These are phyloP conservation scores for Colletotrichum filicis DNA, from an alignment of 2,329 filamentous ascomycete genomes.

Conservation along the genomic window DNA sequence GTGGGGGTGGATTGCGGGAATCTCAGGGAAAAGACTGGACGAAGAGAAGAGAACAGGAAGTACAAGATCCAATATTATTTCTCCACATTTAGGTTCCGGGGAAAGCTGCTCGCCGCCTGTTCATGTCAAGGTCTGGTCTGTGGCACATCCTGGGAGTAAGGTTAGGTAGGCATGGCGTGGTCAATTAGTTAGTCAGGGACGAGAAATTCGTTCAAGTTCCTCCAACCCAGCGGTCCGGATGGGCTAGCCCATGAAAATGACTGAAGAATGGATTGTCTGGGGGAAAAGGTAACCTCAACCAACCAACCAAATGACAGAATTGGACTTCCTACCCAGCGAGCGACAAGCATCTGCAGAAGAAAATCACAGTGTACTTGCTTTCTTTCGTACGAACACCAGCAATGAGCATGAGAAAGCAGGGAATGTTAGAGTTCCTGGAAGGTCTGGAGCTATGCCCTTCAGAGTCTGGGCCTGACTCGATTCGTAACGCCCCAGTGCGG, in stretches of 20 bases:
- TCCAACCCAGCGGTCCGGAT: constrained; percentile 5
- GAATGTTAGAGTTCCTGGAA: constrained; percentile 12
- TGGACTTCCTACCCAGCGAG: not conserved
- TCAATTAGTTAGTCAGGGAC: not conserved
- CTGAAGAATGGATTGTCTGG: constrained; percentile 21
- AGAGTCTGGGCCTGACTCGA: constrained; percentile 28
- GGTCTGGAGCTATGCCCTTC: constrained; percentile 18
- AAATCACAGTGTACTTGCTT: no score
- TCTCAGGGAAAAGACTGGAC: not conserved
- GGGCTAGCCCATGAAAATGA: not conserved
- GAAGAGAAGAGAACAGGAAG: not conserved
- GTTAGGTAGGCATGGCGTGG: not conserved
- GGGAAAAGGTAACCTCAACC: not conserved
- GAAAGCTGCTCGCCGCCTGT: not conserved
- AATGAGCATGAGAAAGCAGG: not conserved
- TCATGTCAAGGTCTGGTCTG: not conserved
- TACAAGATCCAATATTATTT: not conserved
- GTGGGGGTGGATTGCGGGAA: constrained; percentile 6
- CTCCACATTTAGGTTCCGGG: constrained; percentile 12
- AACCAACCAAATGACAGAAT: not conserved
- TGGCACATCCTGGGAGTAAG: not conserved
- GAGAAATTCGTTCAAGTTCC: not conserved
- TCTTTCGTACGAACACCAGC: no score
- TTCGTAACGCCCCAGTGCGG: constrained; percentile 12
- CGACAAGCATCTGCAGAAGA: not conserved